These are phyloP conservation scores for Starmera quercuum DNA, from an alignment of 805 yeast species.

Conservation along the genomic window DNA sequence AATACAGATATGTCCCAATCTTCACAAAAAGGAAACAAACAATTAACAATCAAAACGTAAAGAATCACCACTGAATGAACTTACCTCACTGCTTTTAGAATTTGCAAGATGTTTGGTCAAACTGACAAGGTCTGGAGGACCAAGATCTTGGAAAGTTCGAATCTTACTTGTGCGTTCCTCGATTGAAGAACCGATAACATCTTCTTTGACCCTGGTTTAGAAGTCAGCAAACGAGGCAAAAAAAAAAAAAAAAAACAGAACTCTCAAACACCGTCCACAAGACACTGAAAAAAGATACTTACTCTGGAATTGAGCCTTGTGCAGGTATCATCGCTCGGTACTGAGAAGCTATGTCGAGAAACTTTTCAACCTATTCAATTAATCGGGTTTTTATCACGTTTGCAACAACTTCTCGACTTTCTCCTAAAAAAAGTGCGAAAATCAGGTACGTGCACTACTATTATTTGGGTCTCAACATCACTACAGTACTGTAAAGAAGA, in stretches of 20 bases:
- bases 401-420: too few relatives aligned
- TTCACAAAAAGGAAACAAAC: background rate
- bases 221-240: too few relatives aligned
- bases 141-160: constrained; percentile 54
- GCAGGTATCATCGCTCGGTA: constrained; percentile 34
- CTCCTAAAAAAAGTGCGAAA: too few relatives aligned
- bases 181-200: constrained; percentile 48
- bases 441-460: too few relatives aligned
- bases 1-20: constrained; percentile 68
- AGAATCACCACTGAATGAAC: background rate
- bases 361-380: too few relatives aligned
- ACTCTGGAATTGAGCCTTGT: constrained; percentile 61
- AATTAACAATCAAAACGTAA: background rate
- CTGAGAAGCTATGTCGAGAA: too few relatives aligned
- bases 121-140: constrained; percentile 68
- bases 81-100: constrained; percentile 30
- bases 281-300: constrained; percentile 18
- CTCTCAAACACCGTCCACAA: too few relatives aligned
- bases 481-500: too few relatives aligned
- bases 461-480: too few relatives aligned
- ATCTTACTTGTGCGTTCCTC: constrained; percentile 58
- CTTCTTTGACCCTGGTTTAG: constrained; percentile 57
- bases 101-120: constrained; percentile 52
- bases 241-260: too few relatives aligned
- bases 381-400: too few relatives aligned